Evolutionary conservation across 148 eudicot genomes (phyloP).

Genomic region (Camellia sinensis): DNA sequence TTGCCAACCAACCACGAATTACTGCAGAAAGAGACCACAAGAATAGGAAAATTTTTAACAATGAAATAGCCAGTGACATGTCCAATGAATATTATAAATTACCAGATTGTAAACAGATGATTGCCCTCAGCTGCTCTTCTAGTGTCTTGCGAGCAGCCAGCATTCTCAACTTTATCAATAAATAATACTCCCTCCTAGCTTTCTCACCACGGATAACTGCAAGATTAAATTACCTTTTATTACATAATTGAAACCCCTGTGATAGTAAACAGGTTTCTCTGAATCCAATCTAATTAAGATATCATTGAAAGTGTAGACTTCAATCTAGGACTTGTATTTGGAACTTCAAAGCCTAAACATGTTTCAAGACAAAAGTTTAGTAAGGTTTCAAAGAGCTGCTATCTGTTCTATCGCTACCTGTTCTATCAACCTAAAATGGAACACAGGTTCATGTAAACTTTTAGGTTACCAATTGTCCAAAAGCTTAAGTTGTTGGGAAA

Average conservation of each 20-base stretch:
- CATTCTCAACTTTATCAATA: slow-evolving; percentile 31
- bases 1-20: slow-evolving; percentile 79
- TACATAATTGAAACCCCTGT: not conserved
- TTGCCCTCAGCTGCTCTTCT: slow-evolving; percentile 57
- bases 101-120: slow-evolving; percentile 82
- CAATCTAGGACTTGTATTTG: not conserved
- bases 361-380: not conserved
- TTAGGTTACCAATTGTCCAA: not conserved
- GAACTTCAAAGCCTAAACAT: not conserved
- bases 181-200: slow-evolving; percentile 49
- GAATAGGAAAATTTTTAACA: not conserved
- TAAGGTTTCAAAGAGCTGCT: not conserved
- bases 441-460: not conserved
- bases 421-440: not conserved
- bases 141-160: slow-evolving; percentile 34
- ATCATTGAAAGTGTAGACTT: not conserved
- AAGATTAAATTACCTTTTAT: not conserved
- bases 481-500: not conserved
- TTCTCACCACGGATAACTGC: slow-evolving; percentile 82
- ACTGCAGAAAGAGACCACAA: slow-evolving; percentile 34
- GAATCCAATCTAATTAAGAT: not conserved
- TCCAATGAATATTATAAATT: slow-evolving; percentile 13
- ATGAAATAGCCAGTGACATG: not conserved
- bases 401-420: no score
- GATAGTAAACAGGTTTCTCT: not conserved